These are phyloP conservation scores for Gymnopilus junonius DNA, from an alignment of 768 basidiomycete species.

Conservation along the genomic window DNA sequence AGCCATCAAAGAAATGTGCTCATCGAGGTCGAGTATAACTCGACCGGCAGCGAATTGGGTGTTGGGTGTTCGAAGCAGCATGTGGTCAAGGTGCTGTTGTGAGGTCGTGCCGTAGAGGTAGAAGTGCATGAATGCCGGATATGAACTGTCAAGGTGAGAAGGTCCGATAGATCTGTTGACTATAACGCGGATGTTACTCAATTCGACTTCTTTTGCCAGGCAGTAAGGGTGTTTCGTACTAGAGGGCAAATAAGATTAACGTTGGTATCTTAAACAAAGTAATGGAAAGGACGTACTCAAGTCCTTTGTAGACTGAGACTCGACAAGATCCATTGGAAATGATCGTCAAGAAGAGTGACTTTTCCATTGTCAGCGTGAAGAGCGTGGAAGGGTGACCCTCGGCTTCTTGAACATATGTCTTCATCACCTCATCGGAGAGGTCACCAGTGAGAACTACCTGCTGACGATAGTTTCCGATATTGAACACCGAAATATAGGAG, in stretches of 20 bases:
- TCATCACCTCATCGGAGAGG: not conserved
- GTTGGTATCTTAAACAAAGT: not conserved
- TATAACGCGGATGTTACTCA: conserved; percentile 31
- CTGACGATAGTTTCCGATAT: conserved; percentile 37
- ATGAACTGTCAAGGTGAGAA: conserved; percentile 28
- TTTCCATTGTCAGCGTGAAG: not conserved
- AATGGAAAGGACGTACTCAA: not conserved
- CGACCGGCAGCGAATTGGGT: not conserved
- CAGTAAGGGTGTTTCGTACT: not conserved
- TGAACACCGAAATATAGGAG: conserved; percentile 37
- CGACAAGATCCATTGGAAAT: not conserved
- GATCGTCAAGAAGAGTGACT: not conserved
- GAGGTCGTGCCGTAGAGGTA: conserved; percentile 40
- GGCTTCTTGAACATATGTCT: not conserved
- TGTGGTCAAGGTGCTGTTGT: conserved; percentile 40
- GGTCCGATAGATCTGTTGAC: conserved; percentile 33
- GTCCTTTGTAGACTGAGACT: not conserved
- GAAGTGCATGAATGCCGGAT: conserved; percentile 40
- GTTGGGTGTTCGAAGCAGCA: conserved; percentile 14
- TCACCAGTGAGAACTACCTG: conserved; percentile 41
- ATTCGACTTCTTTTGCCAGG: not conserved
- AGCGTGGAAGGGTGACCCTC: not conserved
- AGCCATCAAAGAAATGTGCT: not conserved
- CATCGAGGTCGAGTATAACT: not conserved
- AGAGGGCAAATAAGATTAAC: not conserved